Evolutionary conservation across 441 rosid species (phyloP).

Genomic region (Brassica hybrid): DNA sequence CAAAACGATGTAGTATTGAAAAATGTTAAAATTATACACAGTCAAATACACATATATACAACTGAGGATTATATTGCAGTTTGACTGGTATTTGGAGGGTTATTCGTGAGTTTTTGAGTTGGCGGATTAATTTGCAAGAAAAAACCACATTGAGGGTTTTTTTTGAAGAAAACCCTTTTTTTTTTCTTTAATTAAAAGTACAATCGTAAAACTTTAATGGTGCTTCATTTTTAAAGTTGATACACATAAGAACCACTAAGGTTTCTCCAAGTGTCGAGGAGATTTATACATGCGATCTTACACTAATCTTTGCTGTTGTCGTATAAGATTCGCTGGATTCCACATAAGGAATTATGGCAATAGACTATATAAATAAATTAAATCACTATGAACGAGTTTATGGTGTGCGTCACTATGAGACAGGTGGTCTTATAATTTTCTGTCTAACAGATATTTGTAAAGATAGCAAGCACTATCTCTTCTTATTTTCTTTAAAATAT

Average conservation of each 20-base stretch:
- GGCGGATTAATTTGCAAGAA: too few relatives aligned
- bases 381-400: conserved; percentile 32
- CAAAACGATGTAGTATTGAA: not conserved
- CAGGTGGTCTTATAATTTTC: conserved; percentile 39
- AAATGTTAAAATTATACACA: not conserved
- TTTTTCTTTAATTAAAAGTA: not conserved
- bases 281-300: conserved; percentile 39
- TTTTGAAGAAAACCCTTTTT: too few relatives aligned
- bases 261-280: conserved; percentile 40
- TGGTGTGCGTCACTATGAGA: conserved; percentile 52
- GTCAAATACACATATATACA: not conserved
- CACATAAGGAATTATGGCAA: conserved; percentile 39
- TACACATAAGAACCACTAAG: conserved; percentile 30
- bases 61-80: not conserved
- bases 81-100: not conserved
- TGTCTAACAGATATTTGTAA: conserved; percentile 21
- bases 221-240: conserved; percentile 30
- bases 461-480: conserved; percentile 13
- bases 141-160: too few relatives aligned
- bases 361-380: conserved; percentile 38
- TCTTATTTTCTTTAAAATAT: conserved; percentile 5
- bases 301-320: conserved; percentile 39
- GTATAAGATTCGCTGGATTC: conserved; percentile 45
- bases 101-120: too few relatives aligned
- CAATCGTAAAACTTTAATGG: conserved; percentile 16